Evolutionary conservation across 2,329 filamentous ascomycete species (phyloP).

Genomic region (Venturia oleaginea): DNA sequence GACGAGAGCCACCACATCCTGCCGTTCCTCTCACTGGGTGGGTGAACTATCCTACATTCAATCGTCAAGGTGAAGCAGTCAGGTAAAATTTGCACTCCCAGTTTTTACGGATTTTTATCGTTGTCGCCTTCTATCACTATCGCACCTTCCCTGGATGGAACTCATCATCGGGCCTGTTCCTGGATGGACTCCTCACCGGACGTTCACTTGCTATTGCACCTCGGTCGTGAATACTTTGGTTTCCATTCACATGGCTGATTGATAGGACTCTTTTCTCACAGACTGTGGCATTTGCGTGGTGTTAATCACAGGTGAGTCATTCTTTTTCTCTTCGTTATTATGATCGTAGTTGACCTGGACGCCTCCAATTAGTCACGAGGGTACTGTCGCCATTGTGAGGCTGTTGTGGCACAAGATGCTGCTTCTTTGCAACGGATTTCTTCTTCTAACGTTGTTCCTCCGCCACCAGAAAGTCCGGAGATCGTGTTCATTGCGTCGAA

Average conservation of each 20-base stretch:
- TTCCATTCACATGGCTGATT: not conserved
- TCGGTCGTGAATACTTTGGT: not conserved
- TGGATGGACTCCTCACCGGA: not conserved
- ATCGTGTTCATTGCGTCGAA: not conserved
- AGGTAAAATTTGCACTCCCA: not conserved
- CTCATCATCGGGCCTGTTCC: not conserved
- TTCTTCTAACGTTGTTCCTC: not conserved
- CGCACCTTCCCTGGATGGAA: not conserved
- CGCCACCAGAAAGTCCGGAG: not conserved
- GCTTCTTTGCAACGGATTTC: not conserved
- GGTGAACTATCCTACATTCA: not conserved
- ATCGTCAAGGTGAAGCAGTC: constrained; percentile 1
- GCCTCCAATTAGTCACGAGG: not conserved
- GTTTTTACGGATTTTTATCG: not conserved
- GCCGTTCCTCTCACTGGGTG: not conserved
- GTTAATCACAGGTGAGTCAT: not conserved
- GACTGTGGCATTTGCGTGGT: not conserved
- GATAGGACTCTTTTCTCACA: not conserved
- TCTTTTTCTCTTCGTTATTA: not conserved
- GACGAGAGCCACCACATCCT: not conserved
- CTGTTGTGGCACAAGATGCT: not conserved
- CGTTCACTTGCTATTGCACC: not conserved
- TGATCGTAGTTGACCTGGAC: not conserved
- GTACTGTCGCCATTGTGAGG: not conserved
- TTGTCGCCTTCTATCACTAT: not conserved